A percentile compares a stretch with the other conserved stretches of the same genome.
phyloP scores from a whole-genome alignment of 345 rosid species.

The Atalantia buxifolia region DNA sequence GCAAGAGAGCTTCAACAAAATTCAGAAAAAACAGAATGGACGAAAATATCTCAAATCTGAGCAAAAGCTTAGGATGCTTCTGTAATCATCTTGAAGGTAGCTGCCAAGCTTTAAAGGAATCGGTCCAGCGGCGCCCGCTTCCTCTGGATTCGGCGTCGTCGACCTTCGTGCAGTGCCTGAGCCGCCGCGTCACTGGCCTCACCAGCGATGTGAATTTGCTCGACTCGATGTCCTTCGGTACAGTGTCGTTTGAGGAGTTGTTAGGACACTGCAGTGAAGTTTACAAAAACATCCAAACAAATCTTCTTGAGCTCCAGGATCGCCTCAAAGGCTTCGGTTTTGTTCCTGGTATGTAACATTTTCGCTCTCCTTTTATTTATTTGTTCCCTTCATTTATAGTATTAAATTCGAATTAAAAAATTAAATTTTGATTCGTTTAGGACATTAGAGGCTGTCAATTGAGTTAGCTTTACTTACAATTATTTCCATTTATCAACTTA shows the following conservation, averaged over 20 bases:
- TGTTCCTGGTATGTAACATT: slow-evolving; percentile 34
- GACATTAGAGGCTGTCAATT: no score
- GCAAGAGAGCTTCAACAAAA: neutral
- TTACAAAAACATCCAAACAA: slow-evolving; percentile 47
- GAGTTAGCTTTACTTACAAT: no score
- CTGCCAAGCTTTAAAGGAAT: slow-evolving; percentile 71
- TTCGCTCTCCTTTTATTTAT: neutral
- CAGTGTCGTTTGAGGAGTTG: slow-evolving; percentile 82
- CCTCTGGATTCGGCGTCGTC: slow-evolving; percentile 86
- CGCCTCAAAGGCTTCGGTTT: slow-evolving; percentile 44
- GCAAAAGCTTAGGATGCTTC: slow-evolving; percentile 54
- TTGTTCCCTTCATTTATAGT: neutral
- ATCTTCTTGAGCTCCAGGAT: slow-evolving; percentile 44
- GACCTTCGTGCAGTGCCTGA: slow-evolving; percentile 65
- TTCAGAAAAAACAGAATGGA: slow-evolving; percentile 37
- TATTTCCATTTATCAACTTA: neutral
- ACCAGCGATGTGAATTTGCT: slow-evolving; percentile 54
- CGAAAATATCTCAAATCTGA: slow-evolving; percentile 39
- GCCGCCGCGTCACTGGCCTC: slow-evolving; percentile 57
- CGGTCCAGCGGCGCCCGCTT: slow-evolving; percentile 75
- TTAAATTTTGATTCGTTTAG: no score
- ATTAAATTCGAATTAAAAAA: neutral
- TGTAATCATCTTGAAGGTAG: slow-evolving; percentile 66
- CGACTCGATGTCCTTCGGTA: slow-evolving; percentile 73
- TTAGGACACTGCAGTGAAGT: slow-evolving; percentile 77